phyloP scores from a whole-genome alignment of 768 basidiomycete species.

The Mycena olivaceomarginata region DNA sequence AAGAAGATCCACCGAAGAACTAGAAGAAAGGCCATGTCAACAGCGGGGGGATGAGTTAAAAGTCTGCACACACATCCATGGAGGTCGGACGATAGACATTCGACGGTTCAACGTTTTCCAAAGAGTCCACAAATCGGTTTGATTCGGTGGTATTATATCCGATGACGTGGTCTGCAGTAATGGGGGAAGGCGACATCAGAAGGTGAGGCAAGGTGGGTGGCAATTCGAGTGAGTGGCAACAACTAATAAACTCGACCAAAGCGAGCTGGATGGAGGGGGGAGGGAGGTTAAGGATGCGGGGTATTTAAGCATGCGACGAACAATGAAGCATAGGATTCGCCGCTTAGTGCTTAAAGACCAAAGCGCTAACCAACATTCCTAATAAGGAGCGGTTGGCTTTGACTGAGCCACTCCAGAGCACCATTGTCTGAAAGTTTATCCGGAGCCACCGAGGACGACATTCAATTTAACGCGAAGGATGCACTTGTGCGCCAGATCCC shows the following conservation, averaged over 20 bases:
- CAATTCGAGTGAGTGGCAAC: constrained; percentile 3
- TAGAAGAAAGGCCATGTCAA: background rate
- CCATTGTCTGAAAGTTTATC: no score
- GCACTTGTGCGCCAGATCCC: no score
- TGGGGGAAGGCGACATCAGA: background rate
- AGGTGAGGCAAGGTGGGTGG: background rate
- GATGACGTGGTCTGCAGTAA: constrained; percentile 6
- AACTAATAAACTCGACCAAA: constrained; percentile 6
- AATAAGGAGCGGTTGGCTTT: constrained; percentile 8
- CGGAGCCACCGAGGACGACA: no score
- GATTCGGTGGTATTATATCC: constrained; percentile 19
- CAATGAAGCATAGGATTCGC: background rate
- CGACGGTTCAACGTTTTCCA: background rate
- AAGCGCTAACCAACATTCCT: constrained; percentile 18
- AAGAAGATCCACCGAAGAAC: constrained; percentile 11
- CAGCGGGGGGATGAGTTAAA: background rate
- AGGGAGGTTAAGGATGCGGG: background rate
- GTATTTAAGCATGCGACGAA: constrained; percentile 19
- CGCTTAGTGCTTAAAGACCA: background rate
- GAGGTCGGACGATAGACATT: constrained; percentile 17
- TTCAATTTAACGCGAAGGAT: no score
- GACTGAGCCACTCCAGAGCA: background rate
- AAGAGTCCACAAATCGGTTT: background rate
- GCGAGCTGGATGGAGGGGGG: constrained; percentile 2
- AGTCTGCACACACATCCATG: background rate